These are phyloP conservation scores for Cercospora sp. DNA, from an alignment of 2,329 filamentous ascomycete genomes.

Conservation along the genomic window DNA sequence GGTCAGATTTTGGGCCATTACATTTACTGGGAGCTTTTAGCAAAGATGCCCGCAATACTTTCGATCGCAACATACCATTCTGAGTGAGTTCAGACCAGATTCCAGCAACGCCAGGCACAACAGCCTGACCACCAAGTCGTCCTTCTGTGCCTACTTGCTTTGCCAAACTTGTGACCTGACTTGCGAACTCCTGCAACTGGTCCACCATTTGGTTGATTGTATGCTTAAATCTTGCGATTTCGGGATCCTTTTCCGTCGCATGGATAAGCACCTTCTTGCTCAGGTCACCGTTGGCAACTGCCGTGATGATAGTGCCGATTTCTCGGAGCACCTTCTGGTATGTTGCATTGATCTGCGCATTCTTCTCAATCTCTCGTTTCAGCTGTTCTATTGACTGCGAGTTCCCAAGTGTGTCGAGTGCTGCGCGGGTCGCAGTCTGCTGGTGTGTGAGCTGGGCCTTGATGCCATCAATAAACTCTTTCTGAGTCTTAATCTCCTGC, in stretches of 20 bases:
- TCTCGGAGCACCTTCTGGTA: conserved; percentile 97
- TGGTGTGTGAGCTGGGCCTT: conserved; percentile 83
- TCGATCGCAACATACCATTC: conserved; percentile 45
- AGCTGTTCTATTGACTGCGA: conserved; percentile 84
- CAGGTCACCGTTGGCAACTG: conserved; percentile 89
- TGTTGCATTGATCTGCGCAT: conserved; percentile 96
- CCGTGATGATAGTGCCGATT: conserved; percentile 95
- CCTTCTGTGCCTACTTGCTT: conserved; percentile 96
- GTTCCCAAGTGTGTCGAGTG: conserved; percentile 77
- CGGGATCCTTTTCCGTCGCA: conserved; percentile 93
- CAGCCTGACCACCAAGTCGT: conserved; percentile 87
- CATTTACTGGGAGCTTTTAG: conserved; percentile 66
- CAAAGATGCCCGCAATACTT: neutral
- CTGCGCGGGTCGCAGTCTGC: conserved; percentile 78
- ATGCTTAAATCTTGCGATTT: conserved; percentile 96
- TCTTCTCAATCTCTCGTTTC: conserved; percentile 92
- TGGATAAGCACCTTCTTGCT: conserved; percentile 97
- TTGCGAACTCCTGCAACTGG: conserved; percentile 92
- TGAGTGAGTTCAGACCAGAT: conserved; percentile 94
- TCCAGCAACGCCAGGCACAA: conserved; percentile 89
- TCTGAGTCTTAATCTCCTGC: conserved; percentile 84
- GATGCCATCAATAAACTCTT: conserved; percentile 80
- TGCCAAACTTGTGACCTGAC: conserved; percentile 90
- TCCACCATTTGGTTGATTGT: conserved; percentile 99
- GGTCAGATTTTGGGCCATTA: conserved; percentile 97